Base-by-base conservation (phyloP, 140 eudicot species). In the Ambrosia hybrid region DNA sequence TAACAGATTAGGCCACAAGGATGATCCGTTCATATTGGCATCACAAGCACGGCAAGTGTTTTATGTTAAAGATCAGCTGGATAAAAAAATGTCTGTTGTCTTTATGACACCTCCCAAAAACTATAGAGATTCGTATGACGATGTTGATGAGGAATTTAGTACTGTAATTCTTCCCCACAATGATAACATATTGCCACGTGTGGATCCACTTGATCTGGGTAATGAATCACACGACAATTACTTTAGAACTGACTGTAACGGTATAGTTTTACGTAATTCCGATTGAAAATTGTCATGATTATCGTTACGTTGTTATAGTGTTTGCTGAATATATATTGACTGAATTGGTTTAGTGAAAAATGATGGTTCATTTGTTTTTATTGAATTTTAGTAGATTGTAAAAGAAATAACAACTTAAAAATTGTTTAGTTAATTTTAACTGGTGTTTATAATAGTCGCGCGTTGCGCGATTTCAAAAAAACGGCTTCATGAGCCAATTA, bases 121-220 rank as follows among this genome's bases (percentile, higher is more conserved):
- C n/a, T 60, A 60, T 3, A 60, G 36, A 60, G 67, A 60, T 60
- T 5, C 43, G 6, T 60, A 60, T 60, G 66, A 60, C 45, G 16
- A 60, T 2, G 45, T 9, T 4, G 46, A 34, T 11, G 67, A 60
- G 67, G 67, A 60, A 60, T 60, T 60, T 60, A 60, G 67, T 60
- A 60, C 67, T 4, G 17, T 26, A 4, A 34, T 60, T 33, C 15
- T 10, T 13, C 57, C 57, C 2, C 57, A 13, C 17, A 13, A 51
- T 51, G 16, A 12, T 51, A 13, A 51, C 5, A 13, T 51, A 51
- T 51, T 51, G 57, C 57, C 21, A 4, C 6, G 57, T 51, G 57
- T 13, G 5, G 16, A 13, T 51, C 57, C 15, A 12, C 57, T 0
- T 55, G 60, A 55, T 30, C 3, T 55, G 30, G 60, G 33, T 6